Evolutionary conservation across 345 rosid genomes (phyloP).

Genomic region (Atalantia buxifolia): DNA sequence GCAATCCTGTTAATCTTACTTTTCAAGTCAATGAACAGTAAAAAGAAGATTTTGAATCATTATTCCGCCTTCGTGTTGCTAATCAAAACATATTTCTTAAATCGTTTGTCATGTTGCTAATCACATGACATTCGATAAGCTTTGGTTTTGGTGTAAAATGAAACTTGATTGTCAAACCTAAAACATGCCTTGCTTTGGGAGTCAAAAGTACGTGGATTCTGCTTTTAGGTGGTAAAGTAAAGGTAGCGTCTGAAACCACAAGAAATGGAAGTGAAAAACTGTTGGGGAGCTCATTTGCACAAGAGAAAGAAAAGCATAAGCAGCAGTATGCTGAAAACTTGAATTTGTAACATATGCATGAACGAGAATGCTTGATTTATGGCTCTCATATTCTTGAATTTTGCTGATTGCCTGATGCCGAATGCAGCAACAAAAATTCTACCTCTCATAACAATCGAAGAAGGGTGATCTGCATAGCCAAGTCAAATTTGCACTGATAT

Average conservation of each 20-base stretch:
- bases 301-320: too few species aligned
- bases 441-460: too few species aligned
- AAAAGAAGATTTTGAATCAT: not conserved
- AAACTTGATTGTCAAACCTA: not conserved
- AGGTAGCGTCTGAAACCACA: not conserved
- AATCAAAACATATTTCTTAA: not conserved
- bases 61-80: not conserved
- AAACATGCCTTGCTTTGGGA: not conserved
- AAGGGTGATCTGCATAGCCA: too few species aligned
- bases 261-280: not conserved
- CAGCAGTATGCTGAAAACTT: too few species aligned
- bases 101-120: not conserved
- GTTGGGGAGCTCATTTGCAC: too few species aligned
- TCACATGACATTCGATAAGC: not conserved
- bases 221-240: not conserved
- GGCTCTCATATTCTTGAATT: too few species aligned
- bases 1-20: not conserved
- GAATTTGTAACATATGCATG: too few species aligned
- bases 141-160: not conserved
- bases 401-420: too few species aligned
- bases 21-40: conserved; percentile 3
- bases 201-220: not conserved
- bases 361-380: too few species aligned
- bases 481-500: too few species aligned
- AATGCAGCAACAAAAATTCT: too few species aligned